phyloP scores from a whole-genome alignment of 495 filamentous ascomycete genomes.

The Penicillium maclennaniae region DNA sequence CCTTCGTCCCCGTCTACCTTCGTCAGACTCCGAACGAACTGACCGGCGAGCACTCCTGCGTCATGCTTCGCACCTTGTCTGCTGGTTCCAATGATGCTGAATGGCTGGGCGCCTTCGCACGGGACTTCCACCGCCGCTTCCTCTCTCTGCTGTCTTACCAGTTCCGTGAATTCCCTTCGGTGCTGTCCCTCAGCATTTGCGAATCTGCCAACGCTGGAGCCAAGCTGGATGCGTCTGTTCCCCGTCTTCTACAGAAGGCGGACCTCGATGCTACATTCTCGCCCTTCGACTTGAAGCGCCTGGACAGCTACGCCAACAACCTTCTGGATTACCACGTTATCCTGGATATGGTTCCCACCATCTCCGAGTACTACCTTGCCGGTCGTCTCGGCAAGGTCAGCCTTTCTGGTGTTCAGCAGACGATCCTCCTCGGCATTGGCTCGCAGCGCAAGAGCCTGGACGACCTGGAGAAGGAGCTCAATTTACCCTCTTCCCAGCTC shows the following conservation, averaged over 20 bases:
- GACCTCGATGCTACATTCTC: constrained; percentile 74
- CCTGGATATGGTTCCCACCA: constrained; percentile 80
- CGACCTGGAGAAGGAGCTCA: constrained; percentile 74
- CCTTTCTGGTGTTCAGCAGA: constrained; percentile 73
- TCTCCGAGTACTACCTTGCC: constrained; percentile 79
- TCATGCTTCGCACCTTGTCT: constrained; percentile 80
- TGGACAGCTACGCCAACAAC: constrained; percentile 94
- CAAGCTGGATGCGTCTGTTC: constrained; percentile 49
- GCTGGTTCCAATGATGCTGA: constrained; percentile 59
- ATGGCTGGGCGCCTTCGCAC: constrained; percentile 87
- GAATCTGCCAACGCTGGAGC: constrained; percentile 78
- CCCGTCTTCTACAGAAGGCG: constrained; percentile 57
- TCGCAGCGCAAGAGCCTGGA: constrained; percentile 84
- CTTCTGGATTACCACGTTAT: constrained; percentile 98
- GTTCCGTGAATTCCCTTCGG: constrained; percentile 80
- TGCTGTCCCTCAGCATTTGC: constrained; percentile 81
- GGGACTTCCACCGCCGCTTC: constrained; percentile 91
- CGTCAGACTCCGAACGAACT: constrained; percentile 94
- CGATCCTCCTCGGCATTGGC: constrained; percentile 84
- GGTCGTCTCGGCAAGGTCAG: constrained; percentile 64
- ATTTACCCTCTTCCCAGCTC: constrained; percentile 69
- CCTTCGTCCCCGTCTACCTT: constrained; percentile 89
- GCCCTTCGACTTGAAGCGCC: constrained; percentile 88
- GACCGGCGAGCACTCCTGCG: constrained; percentile 95
- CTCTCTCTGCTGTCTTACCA: constrained; percentile 83